Conservation (phyloP, 495 filamentous ascomycete species). For the Neurospora discreta region DNA sequence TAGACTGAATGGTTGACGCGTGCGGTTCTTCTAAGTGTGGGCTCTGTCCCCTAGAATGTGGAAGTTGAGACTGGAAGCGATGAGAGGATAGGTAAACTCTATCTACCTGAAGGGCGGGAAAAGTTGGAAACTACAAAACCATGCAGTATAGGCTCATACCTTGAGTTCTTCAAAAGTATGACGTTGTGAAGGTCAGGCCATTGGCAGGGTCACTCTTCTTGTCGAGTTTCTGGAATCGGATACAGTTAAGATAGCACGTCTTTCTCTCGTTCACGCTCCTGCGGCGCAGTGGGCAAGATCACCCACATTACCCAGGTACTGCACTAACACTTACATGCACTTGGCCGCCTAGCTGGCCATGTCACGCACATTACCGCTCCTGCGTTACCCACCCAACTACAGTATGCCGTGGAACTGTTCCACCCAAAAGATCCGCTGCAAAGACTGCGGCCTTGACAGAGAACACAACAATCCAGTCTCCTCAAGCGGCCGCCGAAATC, state of each 20-base stretch:
- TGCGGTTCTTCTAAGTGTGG: not conserved
- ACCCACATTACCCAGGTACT: not conserved
- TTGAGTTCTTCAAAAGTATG: no score
- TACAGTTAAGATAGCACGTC: not conserved
- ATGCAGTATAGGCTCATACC: not conserved
- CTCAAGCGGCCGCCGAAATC: not conserved
- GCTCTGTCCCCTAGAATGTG: not conserved
- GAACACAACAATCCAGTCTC: not conserved
- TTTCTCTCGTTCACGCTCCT: not conserved
- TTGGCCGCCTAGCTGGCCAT: not conserved
- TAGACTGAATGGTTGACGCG: not conserved
- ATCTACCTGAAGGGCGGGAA: not conserved
- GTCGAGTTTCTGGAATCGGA: not conserved
- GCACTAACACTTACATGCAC: not conserved
- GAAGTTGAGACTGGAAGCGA: not conserved
- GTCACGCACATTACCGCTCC: not conserved
- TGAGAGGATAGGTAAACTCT: not conserved
- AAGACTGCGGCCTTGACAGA: not conserved
- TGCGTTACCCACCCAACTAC: not conserved
- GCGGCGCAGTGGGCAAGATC: rapidly evolving
- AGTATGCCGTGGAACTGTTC: no score
- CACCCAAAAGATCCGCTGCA: not conserved
- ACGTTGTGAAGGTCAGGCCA: not conserved
- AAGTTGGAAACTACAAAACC: not conserved
- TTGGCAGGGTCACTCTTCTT: not conserved